Evolutionary conservation across 306 rosid genomes (phyloP), one percentile per base, ranked within the genome.

Genomic region (Sophora flavescens): DNA sequence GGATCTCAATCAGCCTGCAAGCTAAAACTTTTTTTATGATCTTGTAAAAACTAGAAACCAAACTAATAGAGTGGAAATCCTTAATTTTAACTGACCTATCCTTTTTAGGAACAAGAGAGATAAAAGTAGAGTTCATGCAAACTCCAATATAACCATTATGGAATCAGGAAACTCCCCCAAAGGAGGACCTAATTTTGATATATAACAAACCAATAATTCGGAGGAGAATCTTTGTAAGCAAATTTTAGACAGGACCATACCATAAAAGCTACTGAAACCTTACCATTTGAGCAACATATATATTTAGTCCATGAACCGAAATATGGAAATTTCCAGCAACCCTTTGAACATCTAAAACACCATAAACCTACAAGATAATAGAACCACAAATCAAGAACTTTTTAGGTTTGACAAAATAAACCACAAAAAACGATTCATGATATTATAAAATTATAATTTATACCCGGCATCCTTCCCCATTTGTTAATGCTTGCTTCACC

Each of bases 261-360:
- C 14, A 22, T 0, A 57, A 6, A 57, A 57, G 32, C n/a, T 2
- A 13, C 67, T 50, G 35, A 33, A 61, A 35, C 12, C 52, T 47
- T 47, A 91, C 97, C 93, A 84, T 87, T 82, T 91, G 91, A 12
- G 97, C 97, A 63, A 87, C 93, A 56, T 87, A 89, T 30, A 91
- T 89, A 78, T 91, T 91, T 18, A 91, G 78, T 41, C 97, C 97
- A 70, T 91, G 97, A 79, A 91, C 93, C 56, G 97, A 91, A 52
- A 89, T 79, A 77, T 91, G 97, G 63, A 91, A 91, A 78, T 91
- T 91, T 60, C 97, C 97, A 63, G 97, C 97, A 72, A 89, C 93
- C 72, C 97, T 85, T 77, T 91, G 93, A 75, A 91, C 97, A 83
- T 91, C 92, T 79, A 91, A 84, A 84, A 83, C 88, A 44, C 97